phyloP scores from a whole-genome alignment of 2,329 filamentous ascomycete species.

The Microthyrium microscopicum region DNA sequence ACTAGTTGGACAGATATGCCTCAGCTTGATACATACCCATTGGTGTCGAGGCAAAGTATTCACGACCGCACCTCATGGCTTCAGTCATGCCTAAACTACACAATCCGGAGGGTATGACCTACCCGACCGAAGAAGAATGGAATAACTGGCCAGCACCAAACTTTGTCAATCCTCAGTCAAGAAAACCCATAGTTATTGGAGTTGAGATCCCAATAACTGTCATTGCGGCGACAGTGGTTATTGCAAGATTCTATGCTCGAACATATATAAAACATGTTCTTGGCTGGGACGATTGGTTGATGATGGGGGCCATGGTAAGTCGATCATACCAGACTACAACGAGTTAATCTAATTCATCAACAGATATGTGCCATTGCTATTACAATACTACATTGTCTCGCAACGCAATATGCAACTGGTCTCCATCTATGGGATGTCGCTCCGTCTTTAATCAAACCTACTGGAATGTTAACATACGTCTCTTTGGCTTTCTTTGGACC shows the following conservation, averaged over 20 bases:
- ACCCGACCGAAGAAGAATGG: slow-evolving; percentile 9
- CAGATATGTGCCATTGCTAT: slow-evolving; percentile 4
- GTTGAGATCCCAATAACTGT: slow-evolving; percentile 3
- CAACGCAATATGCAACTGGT: slow-evolving; percentile 4
- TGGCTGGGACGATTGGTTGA: slow-evolving; percentile 8
- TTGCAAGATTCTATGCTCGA: slow-evolving; percentile 6
- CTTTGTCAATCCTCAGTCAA: slow-evolving; percentile 27
- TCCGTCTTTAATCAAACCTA: background rate
- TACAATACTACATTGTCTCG: slow-evolving; percentile 4
- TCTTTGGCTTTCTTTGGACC: slow-evolving; percentile 7
- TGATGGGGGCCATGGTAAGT: slow-evolving; percentile 3
- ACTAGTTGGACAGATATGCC: too few relatives aligned
- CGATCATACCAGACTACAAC: background rate
- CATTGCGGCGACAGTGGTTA: slow-evolving; percentile 3
- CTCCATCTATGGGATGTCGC: slow-evolving; percentile 5
- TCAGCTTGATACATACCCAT: too few relatives aligned
- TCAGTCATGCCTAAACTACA: too few relatives aligned
- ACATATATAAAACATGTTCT: slow-evolving; percentile 3
- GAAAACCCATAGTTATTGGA: slow-evolving; percentile 10
- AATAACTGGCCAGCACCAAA: slow-evolving; percentile 31
- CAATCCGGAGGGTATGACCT: too few relatives aligned
- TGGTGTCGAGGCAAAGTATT: too few relatives aligned
- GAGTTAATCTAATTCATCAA: background rate
- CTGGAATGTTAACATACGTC: slow-evolving; percentile 7
- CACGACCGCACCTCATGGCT: too few relatives aligned